Conservation (phyloP, 768 basidiomycete species). For the Mycena belliarum region DNA sequence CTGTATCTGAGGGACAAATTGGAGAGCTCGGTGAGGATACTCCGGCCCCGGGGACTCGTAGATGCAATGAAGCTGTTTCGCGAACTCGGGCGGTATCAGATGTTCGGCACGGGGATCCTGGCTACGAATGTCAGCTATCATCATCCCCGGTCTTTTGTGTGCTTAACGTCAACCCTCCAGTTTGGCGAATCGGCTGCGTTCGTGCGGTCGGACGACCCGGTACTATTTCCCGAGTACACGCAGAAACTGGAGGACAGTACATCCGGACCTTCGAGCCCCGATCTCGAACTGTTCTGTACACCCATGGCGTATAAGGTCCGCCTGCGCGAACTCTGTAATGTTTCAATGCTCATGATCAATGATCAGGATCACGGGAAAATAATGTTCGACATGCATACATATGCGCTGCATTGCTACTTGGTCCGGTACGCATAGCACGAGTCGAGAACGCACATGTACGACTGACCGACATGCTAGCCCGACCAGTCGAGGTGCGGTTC, state of each 20-base stretch:
- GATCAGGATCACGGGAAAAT: slow-evolving; percentile 37
- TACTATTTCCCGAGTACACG: slow-evolving; percentile 46
- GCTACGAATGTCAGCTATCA: slow-evolving; percentile 50
- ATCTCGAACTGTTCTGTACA: slow-evolving; percentile 48
- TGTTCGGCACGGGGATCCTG: slow-evolving; percentile 51
- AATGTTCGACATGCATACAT: slow-evolving; percentile 39
- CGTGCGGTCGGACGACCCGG: slow-evolving; percentile 53
- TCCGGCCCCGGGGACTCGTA: slow-evolving; percentile 34
- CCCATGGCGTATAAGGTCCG: slow-evolving; percentile 44
- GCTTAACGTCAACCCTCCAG: slow-evolving; percentile 25
- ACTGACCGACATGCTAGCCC: slow-evolving; percentile 25
- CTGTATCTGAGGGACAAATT: slow-evolving; percentile 55
- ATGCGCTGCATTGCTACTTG: slow-evolving; percentile 43
- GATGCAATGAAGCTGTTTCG: slow-evolving; percentile 31
- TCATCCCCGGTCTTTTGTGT: neutral
- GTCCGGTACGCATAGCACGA: slow-evolving; percentile 32
- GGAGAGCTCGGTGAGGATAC: slow-evolving; percentile 42
- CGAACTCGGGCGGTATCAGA: slow-evolving; percentile 42
- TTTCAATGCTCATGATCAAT: neutral
- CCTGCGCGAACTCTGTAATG: neutral
- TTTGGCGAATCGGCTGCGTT: slow-evolving; percentile 61
- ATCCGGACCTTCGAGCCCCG: slow-evolving; percentile 46
- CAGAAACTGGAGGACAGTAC: slow-evolving; percentile 44
- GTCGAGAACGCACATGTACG: neutral
- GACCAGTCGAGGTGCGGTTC: slow-evolving; percentile 41